phyloP scores from a whole-genome alignment of 148 eudicot species.

The Limonium bicolor region DNA sequence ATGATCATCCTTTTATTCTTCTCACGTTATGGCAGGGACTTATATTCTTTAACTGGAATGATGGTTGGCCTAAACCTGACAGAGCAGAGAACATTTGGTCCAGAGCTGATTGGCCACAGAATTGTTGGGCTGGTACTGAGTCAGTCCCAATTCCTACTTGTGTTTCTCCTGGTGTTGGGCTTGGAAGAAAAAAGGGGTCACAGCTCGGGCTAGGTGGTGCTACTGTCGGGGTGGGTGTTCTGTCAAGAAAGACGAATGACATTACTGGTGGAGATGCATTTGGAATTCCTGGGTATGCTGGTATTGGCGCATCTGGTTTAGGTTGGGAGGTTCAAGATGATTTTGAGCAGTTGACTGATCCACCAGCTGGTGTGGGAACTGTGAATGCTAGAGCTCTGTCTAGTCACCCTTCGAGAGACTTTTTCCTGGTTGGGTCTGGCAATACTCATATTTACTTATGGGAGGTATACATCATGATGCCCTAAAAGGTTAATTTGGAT shows the following conservation, averaged over 20 bases:
- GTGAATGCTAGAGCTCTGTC: slow-evolving; percentile 63
- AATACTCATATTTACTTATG: slow-evolving; percentile 82
- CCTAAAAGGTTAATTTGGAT: neutral
- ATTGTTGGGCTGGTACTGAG: slow-evolving; percentile 83
- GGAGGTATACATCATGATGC: slow-evolving; percentile 59
- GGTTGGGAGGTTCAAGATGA: slow-evolving; percentile 88
- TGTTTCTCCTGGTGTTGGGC: slow-evolving; percentile 74
- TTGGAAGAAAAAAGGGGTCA: slow-evolving; percentile 45
- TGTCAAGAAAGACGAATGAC: slow-evolving; percentile 36
- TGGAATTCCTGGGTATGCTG: slow-evolving; percentile 69
- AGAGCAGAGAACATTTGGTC: slow-evolving; percentile 61
- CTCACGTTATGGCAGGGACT: slow-evolving; percentile 49
- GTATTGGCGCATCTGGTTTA: slow-evolving; percentile 54
- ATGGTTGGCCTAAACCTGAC: slow-evolving; percentile 24
- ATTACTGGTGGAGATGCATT: slow-evolving; percentile 50
- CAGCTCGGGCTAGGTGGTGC: slow-evolving; percentile 87
- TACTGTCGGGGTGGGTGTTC: slow-evolving; percentile 40
- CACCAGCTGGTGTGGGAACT: slow-evolving; percentile 69
- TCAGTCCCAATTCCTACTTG: slow-evolving; percentile 72
- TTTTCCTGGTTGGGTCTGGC: slow-evolving; percentile 88
- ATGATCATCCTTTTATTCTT: too few species aligned
- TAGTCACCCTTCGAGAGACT: slow-evolving; percentile 85
- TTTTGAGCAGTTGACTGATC: slow-evolving; percentile 64
- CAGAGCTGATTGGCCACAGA: slow-evolving; percentile 85
- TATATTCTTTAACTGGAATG: slow-evolving; percentile 65